Conservation (phyloP, 1,284 basidiomycete genomes). For the Naganishia cerealis region DNA sequence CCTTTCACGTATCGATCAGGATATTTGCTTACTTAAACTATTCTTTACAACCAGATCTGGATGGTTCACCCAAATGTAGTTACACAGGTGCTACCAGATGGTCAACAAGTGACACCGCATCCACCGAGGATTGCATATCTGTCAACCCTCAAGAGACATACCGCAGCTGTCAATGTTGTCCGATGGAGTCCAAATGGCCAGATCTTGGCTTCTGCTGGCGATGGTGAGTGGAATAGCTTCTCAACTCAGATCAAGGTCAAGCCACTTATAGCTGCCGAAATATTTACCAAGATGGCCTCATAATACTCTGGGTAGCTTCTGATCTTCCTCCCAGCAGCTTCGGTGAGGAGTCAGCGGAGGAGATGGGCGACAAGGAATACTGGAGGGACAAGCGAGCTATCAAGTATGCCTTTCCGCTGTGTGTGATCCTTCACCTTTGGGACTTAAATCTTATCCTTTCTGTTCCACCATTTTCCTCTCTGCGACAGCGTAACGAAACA, state of each 20-base stretch:
- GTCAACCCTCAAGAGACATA: conserved; percentile 88
- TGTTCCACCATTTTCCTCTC: neutral
- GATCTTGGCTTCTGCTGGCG: conserved; percentile 86
- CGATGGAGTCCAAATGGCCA: conserved; percentile 95
- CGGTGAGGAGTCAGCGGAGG: conserved; percentile 73
- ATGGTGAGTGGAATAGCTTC: conserved; percentile 64
- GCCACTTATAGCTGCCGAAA: neutral
- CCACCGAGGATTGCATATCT: conserved; percentile 94
- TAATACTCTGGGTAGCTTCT: conserved; percentile 90
- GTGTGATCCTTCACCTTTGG: neutral
- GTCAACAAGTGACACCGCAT: conserved; percentile 58
- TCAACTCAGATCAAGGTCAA: neutral
- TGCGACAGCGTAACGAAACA: conserved; percentile 68
- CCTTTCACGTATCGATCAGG: neutral
- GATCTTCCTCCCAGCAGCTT: conserved; percentile 72
- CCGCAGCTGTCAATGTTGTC: conserved; percentile 93
- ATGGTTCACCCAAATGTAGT: conserved; percentile 87
- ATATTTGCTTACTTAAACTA: neutral
- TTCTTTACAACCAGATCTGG: conserved; percentile 67
- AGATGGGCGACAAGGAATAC: conserved; percentile 85
- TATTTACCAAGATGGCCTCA: conserved; percentile 76
- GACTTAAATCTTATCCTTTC: conserved; percentile 15
- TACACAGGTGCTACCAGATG: conserved; percentile 57
- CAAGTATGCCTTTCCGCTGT: conserved; percentile 59
- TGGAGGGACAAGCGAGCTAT: conserved; percentile 91